Base-by-base conservation (phyloP, 2,329 filamentous ascomycete genomes). In the Talaromyces sp. region DNA sequence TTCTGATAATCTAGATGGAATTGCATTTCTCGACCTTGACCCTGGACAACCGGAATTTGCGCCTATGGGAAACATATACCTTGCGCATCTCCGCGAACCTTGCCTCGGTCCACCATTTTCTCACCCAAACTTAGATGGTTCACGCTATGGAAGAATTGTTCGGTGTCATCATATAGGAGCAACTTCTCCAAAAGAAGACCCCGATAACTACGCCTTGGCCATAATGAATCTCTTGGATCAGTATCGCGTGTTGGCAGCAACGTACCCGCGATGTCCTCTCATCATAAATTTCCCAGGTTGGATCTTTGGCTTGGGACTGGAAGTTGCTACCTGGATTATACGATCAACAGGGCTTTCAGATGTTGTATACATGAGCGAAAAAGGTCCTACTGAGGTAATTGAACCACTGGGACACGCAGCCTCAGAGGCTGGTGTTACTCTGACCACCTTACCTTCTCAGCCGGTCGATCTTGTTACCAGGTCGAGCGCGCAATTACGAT, bases 1-100 rank as follows among this genome's bases (percentile, higher is more conserved):
- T 19, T 65, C 69, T 46, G 61, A 55, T 50, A 69, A 69, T 53
- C 66, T 70, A 25, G 70, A 75, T 56, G 75, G 75, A 4, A 77
- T 81, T 22, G 79, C 78, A 55, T 81, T 81, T 60, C 72, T 87
- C 15, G 84, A 86, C 62, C 73, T 86, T 2, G 83, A 87, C 62
- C 78, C 81, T 6, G 78, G 77, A 7, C 81, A 83, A 63, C 82
- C 83, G 10, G 83, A 86, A 64, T 84, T 84, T 63, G 78, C 78
- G 1, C 76, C 82, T 6, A 81, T 81, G 60, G 84, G 84, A 2
- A 80, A 83, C 56, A 70, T 86, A 11, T 85, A 83, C 41, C 75
- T 87, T 10, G 73, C 80, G 3, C 75, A 81, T 53, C 68, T 86
- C 13, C 71, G 70, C 21, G 69, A 76, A 13, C 77, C 80, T 4